phyloP scores from a whole-genome alignment of 352 stramenopile species.

The Pythium folliculosum region DNA sequence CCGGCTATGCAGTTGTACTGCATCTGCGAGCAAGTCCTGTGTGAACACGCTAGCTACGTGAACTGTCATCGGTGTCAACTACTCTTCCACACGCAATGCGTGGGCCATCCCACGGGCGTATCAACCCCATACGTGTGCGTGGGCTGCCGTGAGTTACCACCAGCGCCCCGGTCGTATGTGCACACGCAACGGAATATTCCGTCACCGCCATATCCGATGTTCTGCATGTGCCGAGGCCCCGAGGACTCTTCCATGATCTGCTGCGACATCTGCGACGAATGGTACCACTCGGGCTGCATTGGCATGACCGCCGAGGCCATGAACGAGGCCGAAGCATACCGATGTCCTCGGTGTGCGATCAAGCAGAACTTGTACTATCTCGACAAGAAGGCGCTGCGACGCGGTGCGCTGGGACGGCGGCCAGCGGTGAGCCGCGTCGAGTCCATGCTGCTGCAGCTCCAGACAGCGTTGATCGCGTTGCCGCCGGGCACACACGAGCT shows the following conservation, averaged over 20 bases:
- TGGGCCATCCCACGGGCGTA: slow-evolving; percentile 24
- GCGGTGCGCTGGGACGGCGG: slow-evolving; percentile 46
- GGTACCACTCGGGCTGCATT: slow-evolving; percentile 80
- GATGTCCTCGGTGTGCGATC: slow-evolving; percentile 67
- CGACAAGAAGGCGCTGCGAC: slow-evolving; percentile 53
- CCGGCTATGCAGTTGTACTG: slow-evolving; percentile 50
- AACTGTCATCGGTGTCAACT: slow-evolving; percentile 50
- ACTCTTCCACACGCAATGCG: slow-evolving; percentile 65
- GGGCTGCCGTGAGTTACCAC: slow-evolving; percentile 19
- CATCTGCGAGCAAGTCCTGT: slow-evolving; percentile 71
- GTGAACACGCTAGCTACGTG: slow-evolving; percentile 47
- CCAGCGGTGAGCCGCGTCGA: slow-evolving; percentile 56
- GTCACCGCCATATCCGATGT: slow-evolving; percentile 36
- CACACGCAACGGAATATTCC: slow-evolving; percentile 16
- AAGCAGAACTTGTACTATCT: slow-evolving; percentile 72
- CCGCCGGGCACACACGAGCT: slow-evolving; percentile 56
- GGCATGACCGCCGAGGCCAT: slow-evolving; percentile 56
- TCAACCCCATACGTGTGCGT: slow-evolving; percentile 30
- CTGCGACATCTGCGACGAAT: slow-evolving; percentile 88
- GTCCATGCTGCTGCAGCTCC: slow-evolving; percentile 53
- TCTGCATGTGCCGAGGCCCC: slow-evolving; percentile 67
- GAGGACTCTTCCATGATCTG: slow-evolving; percentile 85
- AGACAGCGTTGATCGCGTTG: slow-evolving; percentile 53
- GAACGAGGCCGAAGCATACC: slow-evolving; percentile 68
- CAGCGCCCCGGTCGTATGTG: slow-evolving; percentile 8